A percentile compares a stretch with the other conserved stretches of the same genome.
Evolutionary conservation across 441 rosid genomes (phyloP).

Genomic region (Pelargonium cotyledonis): DNA sequence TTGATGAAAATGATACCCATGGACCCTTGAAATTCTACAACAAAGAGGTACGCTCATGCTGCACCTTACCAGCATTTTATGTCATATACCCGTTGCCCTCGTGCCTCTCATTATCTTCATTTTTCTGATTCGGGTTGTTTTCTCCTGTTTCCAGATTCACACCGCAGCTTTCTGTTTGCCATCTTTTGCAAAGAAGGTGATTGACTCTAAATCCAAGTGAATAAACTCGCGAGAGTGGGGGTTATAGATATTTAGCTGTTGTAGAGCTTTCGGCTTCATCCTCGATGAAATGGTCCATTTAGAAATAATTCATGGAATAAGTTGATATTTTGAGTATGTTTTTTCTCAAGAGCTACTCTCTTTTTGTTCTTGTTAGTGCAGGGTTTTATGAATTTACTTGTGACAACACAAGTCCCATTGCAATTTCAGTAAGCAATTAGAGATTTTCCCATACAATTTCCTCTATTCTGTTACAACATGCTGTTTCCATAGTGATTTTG

Average conservation of each 20-base stretch:
- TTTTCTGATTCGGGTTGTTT: neutral
- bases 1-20: constrained; percentile 37
- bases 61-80: neutral
- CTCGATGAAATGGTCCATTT: constrained; percentile 7
- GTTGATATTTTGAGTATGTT: constrained; percentile 16
- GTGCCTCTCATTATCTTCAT: neutral
- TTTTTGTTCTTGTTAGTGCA: neutral
- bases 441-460: too few species aligned
- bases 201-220: constrained; percentile 43
- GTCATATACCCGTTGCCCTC: neutral
- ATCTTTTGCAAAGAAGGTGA: constrained; percentile 79
- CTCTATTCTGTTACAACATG: too few species aligned
- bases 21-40: constrained; percentile 75
- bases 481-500: too few species aligned
- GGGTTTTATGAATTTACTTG: neutral
- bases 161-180: constrained; percentile 93
- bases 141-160: constrained; percentile 51
- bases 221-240: constrained; percentile 2
- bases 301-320: constrained; percentile 27
- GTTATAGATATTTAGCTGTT: constrained; percentile 9
- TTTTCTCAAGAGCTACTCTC: neutral
- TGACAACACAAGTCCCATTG: too few species aligned
- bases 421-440: too few species aligned
- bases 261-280: constrained; percentile 9
- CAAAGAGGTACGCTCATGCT: constrained; percentile 46